Evolutionary conservation across 345 rosid genomes (phyloP).

Genomic region (Dimocarpus longan): DNA sequence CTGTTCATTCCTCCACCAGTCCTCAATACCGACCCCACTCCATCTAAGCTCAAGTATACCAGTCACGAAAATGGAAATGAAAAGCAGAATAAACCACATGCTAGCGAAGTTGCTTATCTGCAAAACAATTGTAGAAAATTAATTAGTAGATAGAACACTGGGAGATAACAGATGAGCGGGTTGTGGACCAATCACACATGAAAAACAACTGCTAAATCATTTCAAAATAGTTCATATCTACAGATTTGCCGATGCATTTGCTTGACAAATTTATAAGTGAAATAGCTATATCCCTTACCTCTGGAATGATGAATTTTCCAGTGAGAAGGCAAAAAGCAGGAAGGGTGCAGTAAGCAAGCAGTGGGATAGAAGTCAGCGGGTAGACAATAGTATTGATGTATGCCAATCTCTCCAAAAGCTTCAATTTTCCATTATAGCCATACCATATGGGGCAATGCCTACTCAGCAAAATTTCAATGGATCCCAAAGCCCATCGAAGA

Average conservation of each 20-base stretch:
- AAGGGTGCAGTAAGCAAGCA: constrained; percentile 87
- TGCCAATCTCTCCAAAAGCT: constrained; percentile 86
- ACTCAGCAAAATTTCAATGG: constrained; percentile 92
- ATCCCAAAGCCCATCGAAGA: constrained; percentile 99
- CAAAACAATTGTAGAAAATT: constrained; percentile 22
- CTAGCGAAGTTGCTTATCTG: constrained; percentile 99
- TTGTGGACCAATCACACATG: neutral
- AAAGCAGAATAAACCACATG: constrained; percentile 98
- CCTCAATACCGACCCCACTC: constrained; percentile 95
- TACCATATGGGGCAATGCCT: constrained; percentile 99
- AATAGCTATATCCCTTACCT: constrained; percentile 47
- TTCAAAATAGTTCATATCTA: neutral
- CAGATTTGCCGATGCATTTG: neutral
- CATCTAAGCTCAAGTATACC: constrained; percentile 95
- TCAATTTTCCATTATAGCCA: constrained; percentile 84
- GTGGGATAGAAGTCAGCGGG: constrained; percentile 91
- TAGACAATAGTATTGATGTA: constrained; percentile 96
- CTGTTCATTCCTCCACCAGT: constrained; percentile 99
- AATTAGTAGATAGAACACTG: constrained; percentile 2
- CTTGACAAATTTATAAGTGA: neutral
- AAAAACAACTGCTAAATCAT: neutral
- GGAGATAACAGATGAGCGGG: neutral
- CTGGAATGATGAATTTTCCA: constrained; percentile 90
- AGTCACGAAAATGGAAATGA: constrained; percentile 77
- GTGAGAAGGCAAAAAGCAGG: constrained; percentile 99